Evolutionary conservation across 208 protist species (phyloP).

Genomic region (Phytomonas francai): DNA sequence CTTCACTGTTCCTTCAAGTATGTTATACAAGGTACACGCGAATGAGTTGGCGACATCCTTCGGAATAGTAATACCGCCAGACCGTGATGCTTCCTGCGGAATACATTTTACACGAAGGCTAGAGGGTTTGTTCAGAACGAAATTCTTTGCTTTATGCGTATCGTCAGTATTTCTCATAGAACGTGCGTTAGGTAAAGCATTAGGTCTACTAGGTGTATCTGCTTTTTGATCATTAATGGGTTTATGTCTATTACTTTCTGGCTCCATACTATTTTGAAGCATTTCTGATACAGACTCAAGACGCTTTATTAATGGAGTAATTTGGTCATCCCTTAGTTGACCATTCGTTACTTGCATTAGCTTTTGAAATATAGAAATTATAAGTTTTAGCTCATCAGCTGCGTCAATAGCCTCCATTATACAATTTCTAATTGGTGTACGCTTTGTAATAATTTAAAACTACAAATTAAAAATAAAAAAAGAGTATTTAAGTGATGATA

Average conservation of each 20-base stretch:
- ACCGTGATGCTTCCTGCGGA: background rate
- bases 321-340: background rate
- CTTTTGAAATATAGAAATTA: slow-evolving; percentile 6
- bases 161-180: slow-evolving; percentile 4
- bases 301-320: slow-evolving; percentile 6
- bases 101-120: background rate
- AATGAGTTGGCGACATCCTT: slow-evolving; percentile 59
- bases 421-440: background rate
- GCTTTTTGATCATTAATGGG: background rate
- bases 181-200: background rate
- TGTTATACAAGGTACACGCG: slow-evolving; percentile 67
- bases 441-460: background rate
- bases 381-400: slow-evolving; percentile 2
- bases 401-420: background rate
- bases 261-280: slow-evolving; percentile 13
- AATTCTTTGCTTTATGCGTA: slow-evolving; percentile 8
- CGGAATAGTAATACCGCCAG: slow-evolving; percentile 19
- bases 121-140: slow-evolving; percentile 9
- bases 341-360: background rate
- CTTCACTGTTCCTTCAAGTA: slow-evolving; percentile 49
- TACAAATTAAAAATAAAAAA: background rate
- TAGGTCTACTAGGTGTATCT: background rate
- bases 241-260: background rate
- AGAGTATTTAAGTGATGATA: background rate
- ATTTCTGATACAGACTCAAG: slow-evolving; percentile 7